Conservation (phyloP, 2,329 filamentous ascomycete genomes). For the Fusarium musae region DNA sequence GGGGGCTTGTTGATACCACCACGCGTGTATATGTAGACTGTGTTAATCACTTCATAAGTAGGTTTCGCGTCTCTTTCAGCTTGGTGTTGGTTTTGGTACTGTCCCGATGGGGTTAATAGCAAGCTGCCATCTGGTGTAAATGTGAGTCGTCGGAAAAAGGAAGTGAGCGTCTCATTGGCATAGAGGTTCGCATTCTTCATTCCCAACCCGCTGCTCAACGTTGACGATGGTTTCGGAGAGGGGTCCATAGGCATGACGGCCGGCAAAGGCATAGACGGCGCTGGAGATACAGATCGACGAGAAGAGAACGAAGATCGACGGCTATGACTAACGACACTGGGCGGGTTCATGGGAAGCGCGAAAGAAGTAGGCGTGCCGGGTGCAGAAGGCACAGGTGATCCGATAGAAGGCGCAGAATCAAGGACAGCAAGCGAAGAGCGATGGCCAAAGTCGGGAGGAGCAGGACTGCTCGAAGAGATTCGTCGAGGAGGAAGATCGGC, state of each 20-base stretch:
- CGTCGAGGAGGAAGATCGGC: slow-evolving; percentile 93
- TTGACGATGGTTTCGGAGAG: slow-evolving; percentile 78
- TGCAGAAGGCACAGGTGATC: slow-evolving; percentile 88
- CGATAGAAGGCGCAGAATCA: slow-evolving; percentile 66
- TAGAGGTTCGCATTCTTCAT: slow-evolving; percentile 91
- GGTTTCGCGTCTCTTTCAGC: slow-evolving; percentile 74
- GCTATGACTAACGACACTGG: slow-evolving; percentile 87
- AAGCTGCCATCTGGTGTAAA: slow-evolving; percentile 97
- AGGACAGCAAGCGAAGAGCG: slow-evolving; percentile 70
- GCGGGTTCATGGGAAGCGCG: slow-evolving; percentile 94
- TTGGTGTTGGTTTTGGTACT: slow-evolving; percentile 86
- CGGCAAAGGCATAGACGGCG: slow-evolving; percentile 91
- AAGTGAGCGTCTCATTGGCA: slow-evolving; percentile 95
- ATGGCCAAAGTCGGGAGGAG: slow-evolving; percentile 82
- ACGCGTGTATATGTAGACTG: slow-evolving; percentile 96
- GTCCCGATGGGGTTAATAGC: slow-evolving; percentile 92
- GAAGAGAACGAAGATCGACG: slow-evolving; percentile 93
- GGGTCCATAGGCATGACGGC: slow-evolving; percentile 95
- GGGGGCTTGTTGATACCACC: slow-evolving; percentile 97
- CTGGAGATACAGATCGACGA: slow-evolving; percentile 89
- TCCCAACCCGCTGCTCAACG: slow-evolving; percentile 66
- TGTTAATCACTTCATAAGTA: slow-evolving; percentile 90
- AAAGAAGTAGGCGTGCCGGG: slow-evolving; percentile 92
- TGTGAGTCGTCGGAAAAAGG: slow-evolving; percentile 92
- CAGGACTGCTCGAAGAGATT: slow-evolving; percentile 91